These are phyloP conservation scores for Chaetothyriales sp. DNA, from an alignment of 2,329 filamentous ascomycete species.

Conservation along the genomic window DNA sequence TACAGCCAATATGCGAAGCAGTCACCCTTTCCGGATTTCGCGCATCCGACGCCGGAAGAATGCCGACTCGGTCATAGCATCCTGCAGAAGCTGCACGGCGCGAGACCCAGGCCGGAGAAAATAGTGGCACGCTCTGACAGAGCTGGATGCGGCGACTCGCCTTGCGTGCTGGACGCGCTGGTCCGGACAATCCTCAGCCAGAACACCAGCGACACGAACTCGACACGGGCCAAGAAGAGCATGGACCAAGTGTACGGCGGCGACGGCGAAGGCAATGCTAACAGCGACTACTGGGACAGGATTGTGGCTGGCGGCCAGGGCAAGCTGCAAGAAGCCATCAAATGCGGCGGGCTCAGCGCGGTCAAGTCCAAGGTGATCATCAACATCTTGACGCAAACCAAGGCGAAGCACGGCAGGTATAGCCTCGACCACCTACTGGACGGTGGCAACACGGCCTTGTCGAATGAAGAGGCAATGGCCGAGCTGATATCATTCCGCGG, in stretches of 20 bases:
- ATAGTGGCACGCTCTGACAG: conserved; percentile 56
- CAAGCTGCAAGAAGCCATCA: conserved; percentile 30
- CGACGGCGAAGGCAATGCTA: conserved; percentile 35
- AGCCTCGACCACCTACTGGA: conserved; percentile 44
- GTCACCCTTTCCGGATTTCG: conserved; percentile 56
- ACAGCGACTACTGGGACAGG: conserved; percentile 36
- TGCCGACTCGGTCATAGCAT: conserved; percentile 56
- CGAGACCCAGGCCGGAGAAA: conserved; percentile 48
- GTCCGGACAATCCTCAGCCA: conserved; percentile 50
- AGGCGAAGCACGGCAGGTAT: conserved; percentile 18
- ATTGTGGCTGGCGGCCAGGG: conserved; percentile 32
- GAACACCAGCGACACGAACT: conserved; percentile 46
- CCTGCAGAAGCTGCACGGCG: conserved; percentile 52
- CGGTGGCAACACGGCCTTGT: conserved; percentile 23
- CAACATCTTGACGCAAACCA: conserved; percentile 15
- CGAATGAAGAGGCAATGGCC: conserved; percentile 43
- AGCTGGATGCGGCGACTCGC: conserved; percentile 57
- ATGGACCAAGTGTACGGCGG: conserved; percentile 57
- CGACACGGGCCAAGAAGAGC: conserved; percentile 58
- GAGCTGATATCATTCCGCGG: conserved; percentile 47
- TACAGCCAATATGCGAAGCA: conserved; percentile 30
- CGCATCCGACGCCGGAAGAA: conserved; percentile 51
- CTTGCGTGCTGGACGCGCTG: conserved; percentile 50
- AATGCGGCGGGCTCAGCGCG: conserved; percentile 52
- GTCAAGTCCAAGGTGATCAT: conserved; percentile 37